These are phyloP conservation scores for Lanmaoa rubissima DNA, from an alignment of 768 basidiomycete genomes.

Conservation along the genomic window DNA sequence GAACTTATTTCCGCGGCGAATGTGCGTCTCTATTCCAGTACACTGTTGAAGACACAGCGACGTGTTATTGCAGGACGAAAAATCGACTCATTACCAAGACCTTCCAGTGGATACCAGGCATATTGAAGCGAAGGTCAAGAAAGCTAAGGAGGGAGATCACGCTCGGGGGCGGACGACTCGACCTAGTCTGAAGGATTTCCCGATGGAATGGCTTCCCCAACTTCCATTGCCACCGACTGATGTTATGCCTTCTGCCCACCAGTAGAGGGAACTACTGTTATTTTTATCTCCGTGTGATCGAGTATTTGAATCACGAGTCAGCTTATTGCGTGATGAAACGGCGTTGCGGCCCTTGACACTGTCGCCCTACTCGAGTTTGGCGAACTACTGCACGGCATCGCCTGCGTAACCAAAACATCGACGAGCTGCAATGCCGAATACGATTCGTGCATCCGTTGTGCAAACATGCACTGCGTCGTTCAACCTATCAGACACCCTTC, in stretches of 20 bases:
- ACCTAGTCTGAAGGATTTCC: conserved; percentile 78
- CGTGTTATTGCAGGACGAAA: conserved; percentile 30
- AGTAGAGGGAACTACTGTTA: conserved; percentile 12
- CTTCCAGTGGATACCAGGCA: conserved; percentile 84
- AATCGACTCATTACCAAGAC: conserved; percentile 47
- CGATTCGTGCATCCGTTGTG: conserved; percentile 49
- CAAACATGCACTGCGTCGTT: conserved; percentile 50
- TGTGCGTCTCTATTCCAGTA: conserved; percentile 47
- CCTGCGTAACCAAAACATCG: neutral
- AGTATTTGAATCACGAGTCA: neutral
- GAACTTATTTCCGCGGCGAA: conserved; percentile 78
- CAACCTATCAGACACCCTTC: conserved; percentile 44
- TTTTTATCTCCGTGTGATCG: neutral
- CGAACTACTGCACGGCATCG: neutral
- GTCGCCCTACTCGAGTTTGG: neutral
- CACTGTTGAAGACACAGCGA: conserved; percentile 11
- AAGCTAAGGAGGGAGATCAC: conserved; percentile 74
- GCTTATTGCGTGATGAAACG: neutral
- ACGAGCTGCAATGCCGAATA: conserved; percentile 25
- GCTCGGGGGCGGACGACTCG: conserved; percentile 51
- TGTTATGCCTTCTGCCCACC: neutral
- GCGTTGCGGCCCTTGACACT: neutral
- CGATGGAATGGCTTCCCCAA: conserved; percentile 75
- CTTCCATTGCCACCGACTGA: conserved; percentile 5
- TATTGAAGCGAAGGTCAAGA: conserved; percentile 65